These are phyloP conservation scores for Backusella mclennaniae DNA, from an alignment of 192 early-diverging fungal species.

Conservation along the genomic window DNA sequence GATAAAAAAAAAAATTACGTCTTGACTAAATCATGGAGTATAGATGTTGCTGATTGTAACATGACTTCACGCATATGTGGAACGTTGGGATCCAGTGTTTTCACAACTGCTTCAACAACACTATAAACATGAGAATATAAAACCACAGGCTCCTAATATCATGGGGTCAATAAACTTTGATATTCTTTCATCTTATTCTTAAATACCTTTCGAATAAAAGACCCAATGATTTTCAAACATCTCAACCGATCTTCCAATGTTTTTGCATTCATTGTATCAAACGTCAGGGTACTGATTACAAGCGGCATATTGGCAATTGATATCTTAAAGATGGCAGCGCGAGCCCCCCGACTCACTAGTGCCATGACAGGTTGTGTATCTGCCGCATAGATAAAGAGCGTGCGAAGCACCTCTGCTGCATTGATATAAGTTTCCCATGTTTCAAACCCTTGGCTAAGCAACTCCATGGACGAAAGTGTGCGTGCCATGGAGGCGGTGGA, in stretches of 20 bases:
- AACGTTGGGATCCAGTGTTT: conserved; percentile 77
- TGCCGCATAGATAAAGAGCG: conserved; percentile 55
- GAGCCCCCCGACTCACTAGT: conserved; percentile 55
- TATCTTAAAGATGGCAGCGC: conserved; percentile 71
- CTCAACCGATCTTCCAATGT: conserved; percentile 54
- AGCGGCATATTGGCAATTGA: conserved; percentile 61
- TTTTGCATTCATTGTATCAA: conserved; percentile 72
- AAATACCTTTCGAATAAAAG: conserved; percentile 72
- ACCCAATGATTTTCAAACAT: conserved; percentile 64
- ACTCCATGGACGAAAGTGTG: conserved; percentile 49
- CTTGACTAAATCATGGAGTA: conserved; percentile 60
- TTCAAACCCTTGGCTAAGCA: conserved; percentile 70
- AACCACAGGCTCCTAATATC: conserved; percentile 61
- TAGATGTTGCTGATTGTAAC: conserved; percentile 55
- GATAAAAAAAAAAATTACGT: conserved; percentile 37
- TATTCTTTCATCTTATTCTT: conserved; percentile 29
- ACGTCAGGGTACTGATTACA: conserved; percentile 71
- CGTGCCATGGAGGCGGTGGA: conserved; percentile 11
- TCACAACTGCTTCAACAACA: conserved; percentile 78
- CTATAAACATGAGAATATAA: conserved; percentile 58
- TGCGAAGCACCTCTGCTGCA: conserved; percentile 56
- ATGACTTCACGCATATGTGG: conserved; percentile 69
- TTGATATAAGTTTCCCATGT: conserved; percentile 79
- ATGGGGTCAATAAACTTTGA: background rate
- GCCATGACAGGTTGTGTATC: conserved; percentile 35